Base-by-base conservation (phyloP, 805 yeast genomes). In the Soucietia sequanensis region DNA sequence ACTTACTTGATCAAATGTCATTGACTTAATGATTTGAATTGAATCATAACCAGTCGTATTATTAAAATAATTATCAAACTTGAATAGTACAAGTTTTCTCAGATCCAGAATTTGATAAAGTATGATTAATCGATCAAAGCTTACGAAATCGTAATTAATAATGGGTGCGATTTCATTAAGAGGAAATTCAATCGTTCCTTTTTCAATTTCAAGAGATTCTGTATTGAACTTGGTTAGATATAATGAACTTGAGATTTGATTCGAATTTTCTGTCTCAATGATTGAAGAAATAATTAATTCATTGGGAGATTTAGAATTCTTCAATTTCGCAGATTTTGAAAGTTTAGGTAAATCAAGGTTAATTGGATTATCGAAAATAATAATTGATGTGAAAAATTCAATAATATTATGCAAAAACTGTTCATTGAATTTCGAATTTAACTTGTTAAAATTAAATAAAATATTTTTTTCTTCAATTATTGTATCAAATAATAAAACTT, bases 401-500 rank as follows among this genome's bases (percentile, higher is more conserved):
- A 59, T 55, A 5, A 66, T 50, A 16, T 55, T 58, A 18, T 53
- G 46, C 1, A 64, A 50, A 15, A 48, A 39, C 3, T 33, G 19
- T 11, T 26, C 15, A 10, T 39, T 27, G 7, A 46, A 19, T 41
- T 42, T 25, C 2, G 26, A 12, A 12, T 38, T 45, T 41, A 42
- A 32, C 6, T n/a, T 23, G 8, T 23, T 16, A 23, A 35, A 42
- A 4, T 29, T 22, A 4, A 8, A 23, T 15, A 24, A 23, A 4
- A 41, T 59, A 17, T 34, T 29, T 18, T 18, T 22, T 6, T 15
- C 20, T 6, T 30, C 18, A 7, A 23, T 29, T 16, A 23, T 14
- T 11, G 27, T 38, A 15, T 15, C 19, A 18, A 12, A 10, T 2
- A 27, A 13, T 12, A 49, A 27, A 15, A 47, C 29, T 6, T 49